These are phyloP conservation scores for Perkinsus olseni DNA, from an alignment of 169 alveolate genomes.

Conservation along the genomic window DNA sequence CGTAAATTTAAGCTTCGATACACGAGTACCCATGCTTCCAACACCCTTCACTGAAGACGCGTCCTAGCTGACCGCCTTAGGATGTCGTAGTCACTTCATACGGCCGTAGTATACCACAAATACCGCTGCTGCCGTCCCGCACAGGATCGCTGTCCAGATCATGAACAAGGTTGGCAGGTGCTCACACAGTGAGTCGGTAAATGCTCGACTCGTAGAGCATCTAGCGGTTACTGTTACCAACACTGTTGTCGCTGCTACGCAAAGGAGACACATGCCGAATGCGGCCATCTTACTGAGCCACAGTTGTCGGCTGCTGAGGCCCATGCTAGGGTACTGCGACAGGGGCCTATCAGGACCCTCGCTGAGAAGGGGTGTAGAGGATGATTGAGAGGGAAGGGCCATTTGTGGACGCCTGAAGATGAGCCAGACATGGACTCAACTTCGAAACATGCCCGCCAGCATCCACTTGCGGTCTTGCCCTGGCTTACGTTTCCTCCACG, in stretches of 20 bases:
- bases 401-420: no score
- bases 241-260: background rate
- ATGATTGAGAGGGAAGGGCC: background rate
- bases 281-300: background rate
- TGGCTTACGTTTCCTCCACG: background rate
- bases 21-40: no score
- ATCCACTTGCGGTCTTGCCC: background rate
- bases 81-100: background rate
- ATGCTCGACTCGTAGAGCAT: background rate
- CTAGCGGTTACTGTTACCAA: background rate
- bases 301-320: background rate
- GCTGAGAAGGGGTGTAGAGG: background rate
- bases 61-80: no score
- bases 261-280: background rate
- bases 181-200: background rate
- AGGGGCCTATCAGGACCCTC: background rate
- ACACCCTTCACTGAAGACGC: background rate
- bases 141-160: background rate
- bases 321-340: background rate
- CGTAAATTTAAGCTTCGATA: no score
- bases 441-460: no score
- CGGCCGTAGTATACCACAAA: background rate
- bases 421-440: no score
- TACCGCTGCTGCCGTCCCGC: background rate
- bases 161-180: background rate